phyloP scores from a whole-genome alignment of 1,284 basidiomycete species.

The Puccinia coronata region DNA sequence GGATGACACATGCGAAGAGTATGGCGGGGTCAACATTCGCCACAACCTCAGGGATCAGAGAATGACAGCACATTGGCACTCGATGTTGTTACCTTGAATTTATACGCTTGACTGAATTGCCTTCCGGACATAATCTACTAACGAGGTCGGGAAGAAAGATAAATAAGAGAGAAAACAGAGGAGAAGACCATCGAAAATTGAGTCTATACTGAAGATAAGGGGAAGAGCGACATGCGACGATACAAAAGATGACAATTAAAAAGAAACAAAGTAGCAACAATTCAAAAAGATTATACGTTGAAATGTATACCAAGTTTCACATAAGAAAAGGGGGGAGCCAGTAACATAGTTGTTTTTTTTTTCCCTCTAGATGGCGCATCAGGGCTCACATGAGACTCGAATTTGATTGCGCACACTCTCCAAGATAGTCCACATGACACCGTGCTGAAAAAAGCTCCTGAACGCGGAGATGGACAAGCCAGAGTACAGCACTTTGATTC shows the following conservation, averaged over 20 bases:
- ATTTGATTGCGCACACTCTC: conserved; percentile 39
- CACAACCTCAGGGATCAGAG: neutral
- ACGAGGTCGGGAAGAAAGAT: neutral
- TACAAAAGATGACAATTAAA: neutral
- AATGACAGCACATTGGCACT: neutral
- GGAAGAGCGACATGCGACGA: neutral
- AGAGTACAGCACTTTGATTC: conserved; percentile 37
- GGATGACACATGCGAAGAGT: neutral
- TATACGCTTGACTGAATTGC: neutral
- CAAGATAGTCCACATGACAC: conserved; percentile 50
- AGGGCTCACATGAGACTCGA: conserved; percentile 5
- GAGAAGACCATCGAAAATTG: neutral
- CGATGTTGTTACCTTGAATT: neutral
- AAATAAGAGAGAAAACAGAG: neutral
- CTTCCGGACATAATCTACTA: neutral
- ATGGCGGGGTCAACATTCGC: neutral
- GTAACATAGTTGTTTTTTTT: neutral
- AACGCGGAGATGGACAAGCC: conserved; percentile 48
- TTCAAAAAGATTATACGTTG: neutral
- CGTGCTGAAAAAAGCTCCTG: conserved; percentile 49
- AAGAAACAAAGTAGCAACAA: neutral
- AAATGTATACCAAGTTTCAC: too few relatives aligned
- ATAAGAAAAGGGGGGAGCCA: neutral
- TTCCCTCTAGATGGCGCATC: neutral
- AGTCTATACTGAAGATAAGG: neutral